These are phyloP conservation scores for Aquilaria agallochum DNA, from an alignment of 441 rosid species.

Conservation along the genomic window DNA sequence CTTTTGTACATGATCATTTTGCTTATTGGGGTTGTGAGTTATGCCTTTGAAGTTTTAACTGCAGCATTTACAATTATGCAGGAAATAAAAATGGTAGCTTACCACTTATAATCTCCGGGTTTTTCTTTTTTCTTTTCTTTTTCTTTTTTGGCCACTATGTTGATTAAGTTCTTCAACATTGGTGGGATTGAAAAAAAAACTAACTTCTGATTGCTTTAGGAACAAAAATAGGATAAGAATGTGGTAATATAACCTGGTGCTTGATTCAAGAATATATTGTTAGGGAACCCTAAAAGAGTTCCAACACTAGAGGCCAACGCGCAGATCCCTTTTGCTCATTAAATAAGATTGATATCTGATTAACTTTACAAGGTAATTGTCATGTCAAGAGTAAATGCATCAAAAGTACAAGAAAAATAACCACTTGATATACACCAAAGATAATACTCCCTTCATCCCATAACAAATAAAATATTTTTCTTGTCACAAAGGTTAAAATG, in stretches of 20 bases:
- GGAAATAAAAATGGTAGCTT: slow-evolving; percentile 34
- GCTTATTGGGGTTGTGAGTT: too few species aligned
- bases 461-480: too few species aligned
- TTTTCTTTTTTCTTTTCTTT: slow-evolving; percentile 1
- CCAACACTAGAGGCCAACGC: slow-evolving; percentile 16
- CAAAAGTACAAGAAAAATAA: too few species aligned
- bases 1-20: not conserved
- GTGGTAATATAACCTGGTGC: not conserved
- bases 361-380: slow-evolving; percentile 43
- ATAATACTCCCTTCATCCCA: too few species aligned
- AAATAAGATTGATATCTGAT: slow-evolving; percentile 65
- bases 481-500: too few species aligned
- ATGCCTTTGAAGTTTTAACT: not conserved
- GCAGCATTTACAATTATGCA: slow-evolving; percentile 18
- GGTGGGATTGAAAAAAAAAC: too few species aligned
- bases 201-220: not conserved
- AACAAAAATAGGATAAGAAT: not conserved
- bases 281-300: slow-evolving; percentile 43
- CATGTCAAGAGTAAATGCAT: too few species aligned
- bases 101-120: slow-evolving; percentile 62
- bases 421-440: too few species aligned
- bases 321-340: slow-evolving; percentile 36
- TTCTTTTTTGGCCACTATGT: not conserved
- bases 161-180: too few species aligned
- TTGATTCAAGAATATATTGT: slow-evolving; percentile 51